A percentile compares a stretch with the other conserved stretches of the same genome.
phyloP scores from a whole-genome alignment of 2,329 filamentous ascomycete genomes.

The Pestalotiopsis sp. region DNA sequence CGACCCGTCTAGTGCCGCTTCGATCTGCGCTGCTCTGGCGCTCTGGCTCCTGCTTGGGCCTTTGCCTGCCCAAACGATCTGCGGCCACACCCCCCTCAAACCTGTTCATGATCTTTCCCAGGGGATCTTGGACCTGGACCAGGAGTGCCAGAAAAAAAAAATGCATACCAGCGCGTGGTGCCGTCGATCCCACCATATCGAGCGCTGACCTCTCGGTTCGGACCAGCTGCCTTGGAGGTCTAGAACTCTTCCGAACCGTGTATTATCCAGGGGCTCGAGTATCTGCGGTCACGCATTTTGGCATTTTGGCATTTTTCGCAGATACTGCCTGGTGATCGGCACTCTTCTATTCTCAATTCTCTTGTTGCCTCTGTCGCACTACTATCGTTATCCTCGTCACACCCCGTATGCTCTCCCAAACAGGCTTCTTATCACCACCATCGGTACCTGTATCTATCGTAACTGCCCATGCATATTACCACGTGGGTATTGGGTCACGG shows the following conservation, averaged over 20 bases:
- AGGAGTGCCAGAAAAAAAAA: not conserved
- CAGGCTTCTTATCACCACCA: not conserved
- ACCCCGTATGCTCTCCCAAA: not conserved
- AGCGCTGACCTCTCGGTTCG: not conserved
- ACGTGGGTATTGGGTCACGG: not conserved
- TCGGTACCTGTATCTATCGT: not conserved
- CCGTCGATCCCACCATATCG: not conserved
- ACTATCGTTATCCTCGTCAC: not conserved
- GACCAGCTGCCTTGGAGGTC: not conserved
- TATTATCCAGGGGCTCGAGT: not conserved
- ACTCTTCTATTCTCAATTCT: not conserved
- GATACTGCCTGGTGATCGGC: not conserved
- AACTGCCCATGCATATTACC: not conserved
- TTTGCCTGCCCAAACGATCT: not conserved
- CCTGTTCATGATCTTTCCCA: not conserved
- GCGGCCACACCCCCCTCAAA: not conserved
- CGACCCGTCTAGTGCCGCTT: not conserved
- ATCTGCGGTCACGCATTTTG: not conserved
- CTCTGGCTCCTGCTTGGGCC: not conserved
- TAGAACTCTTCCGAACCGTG: not conserved
- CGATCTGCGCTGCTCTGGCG: not conserved
- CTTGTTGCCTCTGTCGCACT: not conserved
- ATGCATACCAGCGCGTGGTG: not conserved
- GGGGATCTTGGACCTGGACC: no score
- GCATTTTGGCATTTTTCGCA: not conserved